Percentiles rank a stretch among this genome's conserved stretches.
These are phyloP conservation scores for Rhodosporidiobolus sp. DNA, from an alignment of 768 basidiomycete genomes.

Conservation along the genomic window DNA sequence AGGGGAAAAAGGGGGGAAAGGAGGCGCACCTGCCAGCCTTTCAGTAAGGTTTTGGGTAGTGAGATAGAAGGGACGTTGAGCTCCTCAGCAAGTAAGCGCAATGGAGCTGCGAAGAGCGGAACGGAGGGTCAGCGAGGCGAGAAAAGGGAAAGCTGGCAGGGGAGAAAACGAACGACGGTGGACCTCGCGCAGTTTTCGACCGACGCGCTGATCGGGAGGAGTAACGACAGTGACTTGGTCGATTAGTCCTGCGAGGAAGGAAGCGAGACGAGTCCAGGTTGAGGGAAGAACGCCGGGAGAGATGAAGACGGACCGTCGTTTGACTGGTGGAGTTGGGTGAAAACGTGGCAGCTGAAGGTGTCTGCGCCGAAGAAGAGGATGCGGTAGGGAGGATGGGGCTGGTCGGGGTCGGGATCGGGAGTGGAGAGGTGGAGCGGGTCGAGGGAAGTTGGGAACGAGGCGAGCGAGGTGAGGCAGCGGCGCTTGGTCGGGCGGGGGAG, in stretches of 20 bases:
- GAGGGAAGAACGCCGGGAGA: too few species aligned
- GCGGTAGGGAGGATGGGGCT: constrained; percentile 7
- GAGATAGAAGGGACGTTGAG: constrained; percentile 16
- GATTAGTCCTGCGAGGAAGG: constrained; percentile 26
- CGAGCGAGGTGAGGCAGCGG: constrained; percentile 6
- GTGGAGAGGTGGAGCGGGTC: neutral
- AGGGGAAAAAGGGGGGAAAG: too few species aligned
- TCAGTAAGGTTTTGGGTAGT: constrained; percentile 27
- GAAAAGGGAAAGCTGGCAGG: too few species aligned
- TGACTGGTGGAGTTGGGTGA: constrained; percentile 11
- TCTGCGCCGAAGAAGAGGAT: constrained; percentile 43
- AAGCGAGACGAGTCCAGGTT: neutral
- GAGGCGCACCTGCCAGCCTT: constrained; percentile 23
- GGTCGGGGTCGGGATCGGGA: neutral
- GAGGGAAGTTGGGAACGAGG: neutral
- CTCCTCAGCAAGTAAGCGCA: constrained; percentile 29
- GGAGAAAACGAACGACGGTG: constrained; percentile 20
- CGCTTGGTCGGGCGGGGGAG: constrained; percentile 4
- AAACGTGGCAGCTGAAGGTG: constrained; percentile 36
- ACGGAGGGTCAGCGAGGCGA: neutral
- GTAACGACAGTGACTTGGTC: constrained; percentile 33
- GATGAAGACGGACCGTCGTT: constrained; percentile 6
- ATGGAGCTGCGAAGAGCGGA: constrained; percentile 19
- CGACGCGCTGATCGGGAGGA: constrained; percentile 32
- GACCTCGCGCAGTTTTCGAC: constrained; percentile 16